Evolutionary conservation across 805 yeast genomes (phyloP), one percentile per base, ranked within the genome.

Genomic region (Lachancea thermotolerans): DNA sequence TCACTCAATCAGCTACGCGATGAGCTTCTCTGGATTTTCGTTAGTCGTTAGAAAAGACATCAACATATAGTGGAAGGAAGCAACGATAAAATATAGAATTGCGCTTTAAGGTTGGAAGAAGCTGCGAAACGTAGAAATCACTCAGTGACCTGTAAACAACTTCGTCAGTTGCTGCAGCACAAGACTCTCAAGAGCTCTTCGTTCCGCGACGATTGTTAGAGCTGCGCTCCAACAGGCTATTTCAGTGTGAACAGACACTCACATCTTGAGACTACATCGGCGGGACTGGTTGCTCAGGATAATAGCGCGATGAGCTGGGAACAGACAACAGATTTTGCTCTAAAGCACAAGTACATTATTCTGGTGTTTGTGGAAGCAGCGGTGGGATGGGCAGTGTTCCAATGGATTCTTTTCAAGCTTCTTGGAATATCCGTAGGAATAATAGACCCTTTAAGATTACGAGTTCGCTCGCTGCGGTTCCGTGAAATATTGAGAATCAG

Each of bases 341-440:
- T 21, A 5, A 37, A 40, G n/a, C 25, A 31, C 10, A 8, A 10
- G 14, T 33, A 15, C 4, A 14, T 30, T 4, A 8, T 40, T n/a
- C 34, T 37, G 37, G 18, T 40, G 3, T 8, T 40, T 2, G n/a
- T 14, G 10, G 27, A 25, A 15, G 38, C 27, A 7, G 18, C 34
- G 10, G 17, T 40, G n/a, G 33, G 27, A 10, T 43, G 46, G 46
- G 12, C 27, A 11, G 42, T 17, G 14, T 10, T 38, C 7, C 38
- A 43, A 12, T 37, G 37, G 42, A 17, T 38, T 10, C 15, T 36
- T 15, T 43, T 38, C 35, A 31, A 43, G 30, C 38, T 43, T 15
- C 30, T 43, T 34, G 46, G 46, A 4, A 16, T 43, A 12, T 43
- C 46, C 5, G 41, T 43, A 4, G 46, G 46, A 9, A 37, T 43